These are phyloP conservation scores for Arabidopsis hybrid DNA, from an alignment of 441 rosid species.

Conservation along the genomic window DNA sequence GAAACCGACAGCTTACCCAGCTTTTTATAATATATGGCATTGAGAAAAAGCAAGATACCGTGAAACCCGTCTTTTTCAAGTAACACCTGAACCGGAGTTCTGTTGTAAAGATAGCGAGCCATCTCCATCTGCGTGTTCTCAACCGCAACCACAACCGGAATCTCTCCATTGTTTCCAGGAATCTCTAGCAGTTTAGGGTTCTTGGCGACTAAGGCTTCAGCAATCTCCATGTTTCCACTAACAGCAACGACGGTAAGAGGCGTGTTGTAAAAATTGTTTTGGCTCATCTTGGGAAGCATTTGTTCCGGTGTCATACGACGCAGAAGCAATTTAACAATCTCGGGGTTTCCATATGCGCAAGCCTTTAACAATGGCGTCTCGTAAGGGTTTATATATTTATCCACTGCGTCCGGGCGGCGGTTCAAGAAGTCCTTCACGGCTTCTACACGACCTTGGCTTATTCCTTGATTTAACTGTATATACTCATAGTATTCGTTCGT, in stretches of 20 bases:
- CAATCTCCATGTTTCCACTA: constrained; percentile 51
- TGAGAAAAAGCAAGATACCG: constrained; percentile 43
- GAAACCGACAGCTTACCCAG: constrained; percentile 37
- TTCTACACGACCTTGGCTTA: constrained; percentile 38
- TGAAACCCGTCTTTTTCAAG: constrained; percentile 44
- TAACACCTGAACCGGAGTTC: constrained; percentile 50
- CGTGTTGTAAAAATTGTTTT: constrained; percentile 38
- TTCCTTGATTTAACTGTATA: constrained; percentile 30
- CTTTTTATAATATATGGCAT: constrained; percentile 46
- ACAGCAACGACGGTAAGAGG: constrained; percentile 51
- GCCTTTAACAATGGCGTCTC: constrained; percentile 43
- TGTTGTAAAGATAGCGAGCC: constrained; percentile 53
- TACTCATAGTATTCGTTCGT: constrained; percentile 32
- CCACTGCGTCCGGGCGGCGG: constrained; percentile 23
- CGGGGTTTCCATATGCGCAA: constrained; percentile 40
- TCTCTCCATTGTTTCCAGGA: no score
- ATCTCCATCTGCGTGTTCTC: constrained; percentile 41
- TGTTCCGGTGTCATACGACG: constrained; percentile 42
- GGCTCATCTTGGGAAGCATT: constrained; percentile 37
- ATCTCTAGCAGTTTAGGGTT: no score
- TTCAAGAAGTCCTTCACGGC: constrained; percentile 31
- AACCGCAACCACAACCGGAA: no score
- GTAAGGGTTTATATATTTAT: constrained; percentile 33
- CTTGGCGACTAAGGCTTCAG: neutral
- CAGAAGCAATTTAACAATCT: constrained; percentile 34